Base-by-base conservation (phyloP, 2,329 filamentous ascomycete genomes). In the Colletotrichum lindemuthianum region DNA sequence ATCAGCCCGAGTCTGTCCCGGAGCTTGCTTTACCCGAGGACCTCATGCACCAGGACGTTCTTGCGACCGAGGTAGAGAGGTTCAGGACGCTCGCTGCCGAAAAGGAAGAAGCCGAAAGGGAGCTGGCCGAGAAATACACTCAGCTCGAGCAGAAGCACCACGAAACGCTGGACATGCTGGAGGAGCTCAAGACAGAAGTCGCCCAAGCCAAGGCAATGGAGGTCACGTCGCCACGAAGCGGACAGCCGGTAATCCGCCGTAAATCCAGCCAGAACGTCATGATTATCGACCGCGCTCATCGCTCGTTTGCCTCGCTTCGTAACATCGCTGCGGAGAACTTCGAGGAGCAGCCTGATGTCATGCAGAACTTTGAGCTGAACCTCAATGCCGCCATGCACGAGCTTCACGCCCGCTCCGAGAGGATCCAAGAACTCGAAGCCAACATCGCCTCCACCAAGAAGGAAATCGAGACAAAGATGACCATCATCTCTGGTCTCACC, bases 391-490 rank as follows among this genome's bases (percentile, higher is more conserved):
- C 95, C 63, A 95, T 97, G 89, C 92, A 96, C 71, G 96, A 99
- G 75, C 83, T 99, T 39, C 91, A 97, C 69, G 85, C 85, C 9
- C 89, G 94, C 45, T 94, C 94, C 43, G 94, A 98, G 75, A 89
- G 94, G 34, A 94, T 97, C 57, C 92, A 96, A 73, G 90, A 94
- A 71, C 83, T 99, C 12, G 96, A 99, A 76, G 88, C 89, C 6
- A 95, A 97, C 70, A 87, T 97, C 60, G 83, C 89, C 33, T 89
- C 88, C 4, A 88, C 93, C 24, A 96, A 92, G 81, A 97, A 93
- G 81, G 96, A 99, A 77, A 97, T 98, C 90, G 96, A 99, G 74
- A 90, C 87, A 67, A 99, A 99, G 86, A 93, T 95, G 83, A 92
- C 92, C 36, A 94, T 99, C 73, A 98, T 99, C 70, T 92, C 93